Base-by-base conservation (phyloP, 208 protist genomes). In the Trypanosoma cruzi region DNA sequence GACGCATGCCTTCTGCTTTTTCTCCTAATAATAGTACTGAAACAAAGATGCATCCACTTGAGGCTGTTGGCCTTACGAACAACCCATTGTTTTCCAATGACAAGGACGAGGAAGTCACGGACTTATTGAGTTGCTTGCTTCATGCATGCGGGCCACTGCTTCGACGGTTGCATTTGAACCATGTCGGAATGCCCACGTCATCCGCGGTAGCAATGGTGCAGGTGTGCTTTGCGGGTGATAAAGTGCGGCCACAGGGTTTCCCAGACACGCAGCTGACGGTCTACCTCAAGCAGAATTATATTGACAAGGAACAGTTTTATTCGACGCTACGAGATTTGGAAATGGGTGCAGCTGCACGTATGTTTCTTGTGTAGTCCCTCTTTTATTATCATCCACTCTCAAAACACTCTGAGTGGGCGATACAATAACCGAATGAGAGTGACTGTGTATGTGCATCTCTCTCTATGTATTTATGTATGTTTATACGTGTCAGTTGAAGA, bases 111-210 rank as follows among this genome's bases (percentile, higher is more conserved):
- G 16, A 4, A 8, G 26, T 49, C n/a, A 58, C 40, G 2, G 28
- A 36, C 22, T 57, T 70, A 20, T 31, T 76, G 6, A 18, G 24
- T 8, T 36, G 64, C 26, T 13, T 76, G 4, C 14, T 70, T 42
- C 26, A 34, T 20, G 64, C 58, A 0, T 70, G 63, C 37, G 62
- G 71, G 24, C 26, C 2, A 2, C 24, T 63, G 20, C 53, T 76
- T 36, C 71, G 63, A 14, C 71, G 71, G 37, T 0, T 76, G 28
- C 63, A 76, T 48, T 54, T 76, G 64, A 76, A 76, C 54, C 71
- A 76, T 37, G 63, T 76, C 52, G 61, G 54, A 13, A 66, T 76
- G 40, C 20, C 57, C 7, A 58, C 71, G 14, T 20, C 20, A 0
- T 22, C 56, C 10, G 62, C 62, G 18, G 62, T 49, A 7, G 10